Conservation (phyloP, 108 stramenopile genomes). For the Cyclostephanos tholiformis region DNA sequence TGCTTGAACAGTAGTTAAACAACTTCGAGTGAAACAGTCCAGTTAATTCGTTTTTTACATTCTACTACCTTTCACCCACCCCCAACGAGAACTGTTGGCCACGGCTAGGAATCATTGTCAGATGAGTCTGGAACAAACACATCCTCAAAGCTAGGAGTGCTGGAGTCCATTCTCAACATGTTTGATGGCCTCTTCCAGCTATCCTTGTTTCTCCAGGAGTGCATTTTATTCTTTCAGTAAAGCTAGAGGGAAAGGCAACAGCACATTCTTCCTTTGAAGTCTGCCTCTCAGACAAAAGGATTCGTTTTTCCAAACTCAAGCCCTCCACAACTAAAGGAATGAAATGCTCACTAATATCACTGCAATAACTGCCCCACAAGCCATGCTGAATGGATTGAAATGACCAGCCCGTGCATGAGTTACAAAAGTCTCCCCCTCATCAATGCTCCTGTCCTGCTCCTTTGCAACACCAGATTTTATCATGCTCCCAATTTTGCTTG, state of each 20-base stretch:
- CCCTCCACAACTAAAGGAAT: neutral
- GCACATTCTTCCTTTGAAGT: neutral
- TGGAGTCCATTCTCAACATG: neutral
- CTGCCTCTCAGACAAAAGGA: neutral
- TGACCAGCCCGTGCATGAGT: neutral
- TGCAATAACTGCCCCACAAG: too few species aligned
- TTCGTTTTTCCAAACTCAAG: neutral
- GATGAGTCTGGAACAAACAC: too few species aligned
- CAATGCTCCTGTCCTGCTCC: too few species aligned
- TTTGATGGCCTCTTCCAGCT: constrained; percentile 2
- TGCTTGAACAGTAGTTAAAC: too few species aligned
- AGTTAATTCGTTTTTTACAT: too few species aligned
- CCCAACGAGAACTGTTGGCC: too few species aligned
- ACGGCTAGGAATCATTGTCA: too few species aligned
- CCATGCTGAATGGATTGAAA: too few species aligned
- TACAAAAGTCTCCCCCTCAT: neutral
- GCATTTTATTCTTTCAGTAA: neutral
- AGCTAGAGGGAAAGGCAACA: neutral
- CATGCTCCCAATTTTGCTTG: neutral
- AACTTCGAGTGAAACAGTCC: too few species aligned
- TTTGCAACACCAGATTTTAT: neutral
- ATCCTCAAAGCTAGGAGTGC: too few species aligned
- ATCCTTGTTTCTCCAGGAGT: neutral
- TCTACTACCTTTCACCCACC: too few species aligned
- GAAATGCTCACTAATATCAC: too few species aligned